Evolutionary conservation across 2,329 filamentous ascomycete species (phyloP).

Genomic region (Aspergillus felis): DNA sequence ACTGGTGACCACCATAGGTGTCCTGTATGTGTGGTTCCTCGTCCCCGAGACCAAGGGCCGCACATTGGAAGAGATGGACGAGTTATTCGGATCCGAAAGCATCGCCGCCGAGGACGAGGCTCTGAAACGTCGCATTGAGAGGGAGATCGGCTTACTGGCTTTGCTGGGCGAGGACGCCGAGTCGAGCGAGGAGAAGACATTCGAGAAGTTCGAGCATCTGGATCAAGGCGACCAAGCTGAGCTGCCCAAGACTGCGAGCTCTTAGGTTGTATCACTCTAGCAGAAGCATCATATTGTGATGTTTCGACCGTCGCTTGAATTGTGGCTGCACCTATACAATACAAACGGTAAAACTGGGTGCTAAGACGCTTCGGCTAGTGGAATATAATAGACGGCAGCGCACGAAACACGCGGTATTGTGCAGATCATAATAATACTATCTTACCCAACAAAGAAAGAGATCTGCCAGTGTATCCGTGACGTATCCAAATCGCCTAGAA

Average conservation of each 20-base stretch:
- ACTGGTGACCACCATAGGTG: conserved; percentile 24
- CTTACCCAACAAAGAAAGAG: no score
- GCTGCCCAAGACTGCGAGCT: background rate
- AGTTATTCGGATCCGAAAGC: conserved; percentile 33
- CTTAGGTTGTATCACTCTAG: background rate
- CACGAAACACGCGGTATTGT: no score
- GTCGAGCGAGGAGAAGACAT: background rate
- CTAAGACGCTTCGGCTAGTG: no score
- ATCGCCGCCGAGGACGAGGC: conserved; percentile 24
- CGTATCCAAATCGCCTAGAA: no score
- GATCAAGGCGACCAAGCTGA: background rate
- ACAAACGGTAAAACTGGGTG: no score
- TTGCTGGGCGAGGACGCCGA: conserved; percentile 22
- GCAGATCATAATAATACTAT: no score
- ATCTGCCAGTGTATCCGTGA: no score
- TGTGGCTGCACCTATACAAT: no score
- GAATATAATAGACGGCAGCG: no score
- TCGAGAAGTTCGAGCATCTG: conserved; percentile 9
- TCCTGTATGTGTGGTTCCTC: conserved; percentile 25
- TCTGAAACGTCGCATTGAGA: conserved; percentile 25
- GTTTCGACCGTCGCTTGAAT: no score
- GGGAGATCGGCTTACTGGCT: conserved; percentile 27
- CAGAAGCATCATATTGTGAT: no score
- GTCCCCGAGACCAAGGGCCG: conserved; percentile 37
- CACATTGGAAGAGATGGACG: conserved; percentile 38